Evolutionary conservation across 2,329 filamentous ascomycete species (phyloP), one percentile per base, ranked within the genome.

Genomic region (Colletotrichum acutatum): DNA sequence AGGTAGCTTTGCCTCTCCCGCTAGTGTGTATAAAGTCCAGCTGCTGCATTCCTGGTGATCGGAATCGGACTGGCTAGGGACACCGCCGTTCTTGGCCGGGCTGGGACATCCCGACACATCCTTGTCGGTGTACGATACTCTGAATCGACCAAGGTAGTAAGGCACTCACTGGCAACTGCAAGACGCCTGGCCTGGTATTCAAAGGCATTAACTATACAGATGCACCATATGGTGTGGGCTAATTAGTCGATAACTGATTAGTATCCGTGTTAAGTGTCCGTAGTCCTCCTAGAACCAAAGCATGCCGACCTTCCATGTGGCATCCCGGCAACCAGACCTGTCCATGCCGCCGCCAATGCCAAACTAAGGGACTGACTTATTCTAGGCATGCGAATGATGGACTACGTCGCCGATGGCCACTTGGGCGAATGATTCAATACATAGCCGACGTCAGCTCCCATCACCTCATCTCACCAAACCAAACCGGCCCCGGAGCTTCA

Each of bases 231-330:
- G 53, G n/a, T 69, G 42, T 46, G 66, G 37, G 54, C 53, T 56
- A 54, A 53, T 49, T 56, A 34, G 46, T 16, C 24, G 46, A 19
- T 46, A 34, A 34, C 28, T 34, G 46, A 19, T 46, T 53, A 34
- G 46, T 22, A 37, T 34, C 12, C 32, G 46, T 26, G 59, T 62
- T n/a, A n/a, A n/a, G 26, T 22, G 28, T n/a, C 42, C 42, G 19
- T 49, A 59, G 37, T 42, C 37, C 16, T 42, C 37, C 16, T 42
- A 7, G 37, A 19, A 24, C 58, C 30, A 66, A 72, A 32, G 37
- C 42, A 54, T 69, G 69, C 65, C 42, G 58, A 63, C 53, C 63
- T 62, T 59, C 60, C 60, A 65, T 52, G 56, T 72, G 59, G 70
- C 32, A 72, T 72, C 66, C 70, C 53, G 60, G 56, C 70, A 61